Conservation (phyloP, 2,329 filamentous ascomycete genomes). For the Graphiopsis chlorocephala region DNA sequence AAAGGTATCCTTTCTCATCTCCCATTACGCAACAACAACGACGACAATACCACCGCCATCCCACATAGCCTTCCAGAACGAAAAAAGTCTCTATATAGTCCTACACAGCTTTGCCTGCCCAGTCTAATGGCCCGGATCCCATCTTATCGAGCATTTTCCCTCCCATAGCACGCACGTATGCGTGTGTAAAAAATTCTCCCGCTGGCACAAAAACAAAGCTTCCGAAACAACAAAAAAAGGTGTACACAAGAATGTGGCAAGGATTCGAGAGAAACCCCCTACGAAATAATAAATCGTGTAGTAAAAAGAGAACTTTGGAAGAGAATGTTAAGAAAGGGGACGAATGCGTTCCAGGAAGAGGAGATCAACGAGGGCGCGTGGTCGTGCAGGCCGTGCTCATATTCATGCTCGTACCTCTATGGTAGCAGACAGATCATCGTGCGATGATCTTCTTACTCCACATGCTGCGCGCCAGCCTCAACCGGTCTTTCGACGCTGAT, state of each 20-base stretch:
- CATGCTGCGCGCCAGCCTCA: neutral
- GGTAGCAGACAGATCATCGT: neutral
- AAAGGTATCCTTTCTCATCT: neutral
- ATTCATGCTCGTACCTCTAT: neutral
- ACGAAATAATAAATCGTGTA: neutral
- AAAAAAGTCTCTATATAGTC: neutral
- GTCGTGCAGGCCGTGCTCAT: neutral
- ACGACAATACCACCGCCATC: neutral
- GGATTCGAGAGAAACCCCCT: neutral
- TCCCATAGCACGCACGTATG: constrained; percentile 3
- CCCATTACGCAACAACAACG: neutral
- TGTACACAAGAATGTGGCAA: neutral
- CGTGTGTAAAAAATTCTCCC: neutral
- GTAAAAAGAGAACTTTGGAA: neutral
- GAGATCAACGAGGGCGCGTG: neutral
- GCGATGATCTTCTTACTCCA: neutral
- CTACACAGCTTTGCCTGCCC: neutral
- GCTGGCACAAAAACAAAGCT: too few species aligned
- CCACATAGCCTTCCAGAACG: neutral
- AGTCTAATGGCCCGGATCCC: neutral
- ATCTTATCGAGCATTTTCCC: neutral
- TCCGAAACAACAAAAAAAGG: neutral
- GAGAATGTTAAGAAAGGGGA: neutral
- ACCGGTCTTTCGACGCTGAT: neutral
- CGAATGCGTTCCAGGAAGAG: neutral